Evolutionary conservation across 2,329 filamentous ascomycete genomes (phyloP).

Genomic region (Knufia petricola): DNA sequence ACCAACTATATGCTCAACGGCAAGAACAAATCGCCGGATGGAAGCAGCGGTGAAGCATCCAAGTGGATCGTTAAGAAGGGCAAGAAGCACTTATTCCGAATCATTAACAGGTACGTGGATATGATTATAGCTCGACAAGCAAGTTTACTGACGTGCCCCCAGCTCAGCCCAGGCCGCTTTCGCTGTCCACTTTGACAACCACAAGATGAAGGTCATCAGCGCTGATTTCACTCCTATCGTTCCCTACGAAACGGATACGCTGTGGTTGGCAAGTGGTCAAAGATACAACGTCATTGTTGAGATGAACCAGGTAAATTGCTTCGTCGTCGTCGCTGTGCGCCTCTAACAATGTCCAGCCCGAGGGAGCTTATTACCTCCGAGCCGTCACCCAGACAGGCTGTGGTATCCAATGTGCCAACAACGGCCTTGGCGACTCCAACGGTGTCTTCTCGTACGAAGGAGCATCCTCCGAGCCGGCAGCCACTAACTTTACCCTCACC

Average conservation of each 20-base stretch:
- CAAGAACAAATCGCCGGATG: constrained; percentile 20
- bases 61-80: constrained; percentile 19
- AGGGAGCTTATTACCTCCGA: constrained; percentile 19
- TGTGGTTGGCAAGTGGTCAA: constrained; percentile 51
- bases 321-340: neutral
- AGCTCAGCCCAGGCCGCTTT: constrained; percentile 18
- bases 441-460: constrained; percentile 19
- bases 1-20: constrained; percentile 22
- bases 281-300: constrained; percentile 25
- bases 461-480: constrained; percentile 10
- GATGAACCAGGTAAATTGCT: constrained; percentile 15
- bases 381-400: constrained; percentile 20
- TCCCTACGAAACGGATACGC: constrained; percentile 45
- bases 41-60: constrained; percentile 13
- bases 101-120: constrained; percentile 19
- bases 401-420: constrained; percentile 12
- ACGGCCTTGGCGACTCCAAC: constrained; percentile 17
- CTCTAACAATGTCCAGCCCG: constrained; percentile 11
- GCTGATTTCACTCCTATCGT: constrained; percentile 30
- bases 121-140: neutral
- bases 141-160: constrained; percentile 5
- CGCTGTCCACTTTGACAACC: constrained; percentile 36
- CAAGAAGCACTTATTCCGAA: constrained; percentile 23
- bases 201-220: constrained; percentile 31
- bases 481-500: constrained; percentile 10